A percentile compares a stretch with the other conserved stretches of the same genome.
Evolutionary conservation across 805 yeast genomes (phyloP).

Genomic region (Kuraishia floccosa): DNA sequence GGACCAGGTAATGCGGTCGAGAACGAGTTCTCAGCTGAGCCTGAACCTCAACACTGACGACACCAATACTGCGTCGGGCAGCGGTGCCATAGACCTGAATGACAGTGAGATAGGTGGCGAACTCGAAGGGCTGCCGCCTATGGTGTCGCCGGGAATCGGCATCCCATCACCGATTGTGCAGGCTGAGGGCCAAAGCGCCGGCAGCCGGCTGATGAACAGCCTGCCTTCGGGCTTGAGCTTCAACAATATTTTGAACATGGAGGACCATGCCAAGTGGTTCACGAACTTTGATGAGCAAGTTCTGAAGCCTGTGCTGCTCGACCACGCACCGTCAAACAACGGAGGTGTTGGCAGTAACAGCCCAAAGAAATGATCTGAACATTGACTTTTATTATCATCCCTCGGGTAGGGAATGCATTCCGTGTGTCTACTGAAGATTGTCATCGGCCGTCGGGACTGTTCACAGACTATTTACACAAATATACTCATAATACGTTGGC

Average conservation of each 20-base stretch:
- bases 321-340: constrained; percentile 25
- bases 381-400: too few relatives aligned
- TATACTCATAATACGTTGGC: too few relatives aligned
- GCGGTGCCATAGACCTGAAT: too few relatives aligned
- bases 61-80: too few relatives aligned
- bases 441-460: too few relatives aligned
- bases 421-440: too few relatives aligned
- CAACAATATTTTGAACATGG: constrained; percentile 24
- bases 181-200: not conserved
- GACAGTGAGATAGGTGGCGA: constrained; percentile 20
- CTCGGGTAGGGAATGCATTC: too few relatives aligned
- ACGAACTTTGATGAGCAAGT: constrained; percentile 89
- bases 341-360: too few relatives aligned
- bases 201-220: not conserved
- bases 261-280: constrained; percentile 85
- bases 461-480: too few relatives aligned
- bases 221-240: constrained; percentile 8
- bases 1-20: constrained; percentile 8
- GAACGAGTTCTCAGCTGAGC: constrained; percentile 16
- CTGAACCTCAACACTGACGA: constrained; percentile 9
- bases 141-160: not conserved
- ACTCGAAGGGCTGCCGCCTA: constrained; percentile 12
- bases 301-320: constrained; percentile 82
- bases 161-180: not conserved
- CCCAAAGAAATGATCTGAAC: too few relatives aligned